Conservation (phyloP, 768 basidiomycete species). For the Daedalea quercina region DNA sequence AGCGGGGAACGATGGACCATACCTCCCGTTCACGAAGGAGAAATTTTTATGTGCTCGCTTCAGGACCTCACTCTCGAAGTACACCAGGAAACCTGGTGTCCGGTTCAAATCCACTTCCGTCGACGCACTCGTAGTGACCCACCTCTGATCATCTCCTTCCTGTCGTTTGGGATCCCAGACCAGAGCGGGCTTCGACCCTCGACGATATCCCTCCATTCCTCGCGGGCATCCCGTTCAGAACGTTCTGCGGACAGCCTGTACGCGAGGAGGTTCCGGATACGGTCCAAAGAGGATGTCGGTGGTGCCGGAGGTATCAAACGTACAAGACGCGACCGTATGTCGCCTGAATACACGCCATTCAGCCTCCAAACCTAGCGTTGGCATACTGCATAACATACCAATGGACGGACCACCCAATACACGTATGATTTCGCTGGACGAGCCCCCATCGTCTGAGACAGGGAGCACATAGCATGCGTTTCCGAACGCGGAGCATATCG, state of each 20-base stretch:
- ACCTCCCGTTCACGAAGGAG: slow-evolving; percentile 88
- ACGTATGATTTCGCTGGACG: slow-evolving; percentile 90
- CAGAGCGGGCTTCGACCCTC: slow-evolving; percentile 81
- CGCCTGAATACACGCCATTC: slow-evolving; percentile 39
- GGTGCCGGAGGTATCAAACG: slow-evolving; percentile 74
- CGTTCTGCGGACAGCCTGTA: slow-evolving; percentile 68
- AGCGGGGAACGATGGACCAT: slow-evolving; percentile 7
- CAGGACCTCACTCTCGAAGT: slow-evolving; percentile 85
- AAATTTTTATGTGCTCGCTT: slow-evolving; percentile 91
- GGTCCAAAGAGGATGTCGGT: slow-evolving; percentile 53
- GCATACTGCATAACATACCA: slow-evolving; percentile 32
- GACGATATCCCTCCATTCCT: slow-evolving; percentile 89
- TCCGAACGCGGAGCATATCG: slow-evolving; percentile 81
- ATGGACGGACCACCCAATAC: slow-evolving; percentile 85
- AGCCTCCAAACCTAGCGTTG: not conserved
- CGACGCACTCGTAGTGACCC: slow-evolving; percentile 8
- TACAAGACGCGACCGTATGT: slow-evolving; percentile 83
- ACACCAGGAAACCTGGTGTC: slow-evolving; percentile 75
- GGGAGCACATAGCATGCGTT: slow-evolving; percentile 80
- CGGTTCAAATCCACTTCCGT: not conserved
- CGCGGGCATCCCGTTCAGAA: slow-evolving; percentile 72
- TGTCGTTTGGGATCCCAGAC: slow-evolving; percentile 80
- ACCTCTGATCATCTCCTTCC: slow-evolving; percentile 91
- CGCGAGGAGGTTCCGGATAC: slow-evolving; percentile 71
- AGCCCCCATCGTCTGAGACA: slow-evolving; percentile 94